phyloP scores from a whole-genome alignment of 768 basidiomycete species.

The Auricularia auricula-judae region DNA sequence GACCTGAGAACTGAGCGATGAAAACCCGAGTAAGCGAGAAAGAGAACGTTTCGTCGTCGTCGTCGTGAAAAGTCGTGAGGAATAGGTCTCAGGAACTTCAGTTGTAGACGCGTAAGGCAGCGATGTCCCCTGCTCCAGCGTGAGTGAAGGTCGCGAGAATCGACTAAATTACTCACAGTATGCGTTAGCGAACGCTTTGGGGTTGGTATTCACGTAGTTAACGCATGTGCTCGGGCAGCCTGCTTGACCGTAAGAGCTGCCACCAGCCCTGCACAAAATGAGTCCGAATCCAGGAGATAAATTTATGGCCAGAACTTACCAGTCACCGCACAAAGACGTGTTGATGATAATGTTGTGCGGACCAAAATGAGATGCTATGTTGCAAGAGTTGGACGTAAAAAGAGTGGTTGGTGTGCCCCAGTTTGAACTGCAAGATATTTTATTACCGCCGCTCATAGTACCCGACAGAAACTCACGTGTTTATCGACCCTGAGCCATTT shows the following conservation, averaged over 20 bases:
- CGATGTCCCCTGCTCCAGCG: neutral
- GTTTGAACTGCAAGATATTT: neutral
- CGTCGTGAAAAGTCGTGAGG: neutral
- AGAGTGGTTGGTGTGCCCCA: constrained; percentile 10
- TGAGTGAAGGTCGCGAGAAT: neutral
- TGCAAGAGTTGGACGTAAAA: constrained; percentile 10
- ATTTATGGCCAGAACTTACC: constrained; percentile 1
- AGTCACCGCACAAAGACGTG: constrained; percentile 12
- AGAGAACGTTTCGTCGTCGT: neutral
- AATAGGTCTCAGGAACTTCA: neutral
- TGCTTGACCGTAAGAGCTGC: constrained; percentile 14
- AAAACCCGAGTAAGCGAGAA: neutral
- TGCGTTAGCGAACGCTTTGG: constrained; percentile 52
- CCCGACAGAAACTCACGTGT: constrained; percentile 25
- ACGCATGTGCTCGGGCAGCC: constrained; percentile 22
- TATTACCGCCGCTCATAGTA: no score
- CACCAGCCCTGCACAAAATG: no score
- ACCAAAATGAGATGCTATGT: constrained; percentile 8
- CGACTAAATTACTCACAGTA: constrained; percentile 40
- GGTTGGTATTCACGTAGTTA: constrained; percentile 53
- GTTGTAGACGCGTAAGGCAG: neutral
- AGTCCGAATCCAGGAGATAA: neutral
- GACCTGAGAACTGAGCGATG: no score
- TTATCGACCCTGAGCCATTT: constrained; percentile 24
- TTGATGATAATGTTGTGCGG: constrained; percentile 13